Evolutionary conservation across 169 alveolate species (phyloP).

Genomic region (Sarcocystis neurona): DNA sequence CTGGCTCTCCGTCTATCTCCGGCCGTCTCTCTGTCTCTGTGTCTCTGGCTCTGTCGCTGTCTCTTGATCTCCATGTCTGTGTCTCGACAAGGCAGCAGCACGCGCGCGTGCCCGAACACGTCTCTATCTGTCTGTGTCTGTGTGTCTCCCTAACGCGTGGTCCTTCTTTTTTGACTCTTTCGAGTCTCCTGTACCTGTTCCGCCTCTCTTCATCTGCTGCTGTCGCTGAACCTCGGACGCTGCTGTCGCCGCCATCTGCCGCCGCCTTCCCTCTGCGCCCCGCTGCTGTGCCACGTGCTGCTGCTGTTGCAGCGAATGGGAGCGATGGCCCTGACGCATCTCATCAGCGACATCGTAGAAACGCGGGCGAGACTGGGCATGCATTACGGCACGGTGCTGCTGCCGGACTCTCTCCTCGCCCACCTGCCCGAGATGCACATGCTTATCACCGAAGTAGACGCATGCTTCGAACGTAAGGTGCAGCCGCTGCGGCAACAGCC

Average conservation of each 20-base stretch:
- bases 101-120: too few species aligned
- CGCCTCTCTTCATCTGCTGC: too few species aligned
- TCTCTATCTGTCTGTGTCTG: too few species aligned
- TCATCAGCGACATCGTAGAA: conserved; percentile 83
- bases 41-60: too few species aligned
- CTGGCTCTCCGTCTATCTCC: too few species aligned
- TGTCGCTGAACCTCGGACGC: background rate
- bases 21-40: too few species aligned
- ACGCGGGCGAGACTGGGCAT: conserved; percentile 90
- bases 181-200: too few species aligned
- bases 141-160: too few species aligned
- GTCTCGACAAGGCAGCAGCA: too few species aligned
- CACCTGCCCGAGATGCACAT: conserved; percentile 92
- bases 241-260: background rate
- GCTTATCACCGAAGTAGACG: conserved; percentile 87
- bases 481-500: background rate
- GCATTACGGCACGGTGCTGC: conserved; percentile 93
- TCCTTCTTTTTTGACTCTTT: too few species aligned
- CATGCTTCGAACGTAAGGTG: conserved; percentile 2
- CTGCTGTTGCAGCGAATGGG: conserved; percentile 82
- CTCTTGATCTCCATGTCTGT: too few species aligned
- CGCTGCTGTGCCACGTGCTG: background rate
- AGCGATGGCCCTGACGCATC: conserved; percentile 80
- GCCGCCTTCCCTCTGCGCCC: background rate
- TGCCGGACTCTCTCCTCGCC: conserved; percentile 95